Base-by-base conservation (phyloP, 345 rosid species). In the Hypericum androsaemum region DNA sequence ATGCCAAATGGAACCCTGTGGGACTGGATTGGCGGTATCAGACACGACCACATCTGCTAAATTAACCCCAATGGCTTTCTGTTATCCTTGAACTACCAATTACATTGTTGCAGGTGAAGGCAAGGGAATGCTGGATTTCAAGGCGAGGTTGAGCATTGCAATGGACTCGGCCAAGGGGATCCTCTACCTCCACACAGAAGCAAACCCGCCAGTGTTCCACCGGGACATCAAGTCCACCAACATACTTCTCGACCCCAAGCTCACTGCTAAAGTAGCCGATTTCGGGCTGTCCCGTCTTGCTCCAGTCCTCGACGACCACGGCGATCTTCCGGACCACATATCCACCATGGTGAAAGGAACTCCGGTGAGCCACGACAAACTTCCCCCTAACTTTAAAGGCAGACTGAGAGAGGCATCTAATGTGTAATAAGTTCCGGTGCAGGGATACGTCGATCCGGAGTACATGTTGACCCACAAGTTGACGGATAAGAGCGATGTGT, bases 391-490 rank as follows among this genome's bases (percentile, higher is more conserved):
- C n/a, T n/a, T n/a, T n/a, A n/a, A n/a, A n/a, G n/a, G n/a, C n/a
- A n/a, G n/a, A n/a, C n/a, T n/a, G n/a, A n/a, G n/a, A n/a, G n/a
- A n/a, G n/a, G n/a, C n/a, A n/a, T n/a, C n/a, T n/a, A n/a, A n/a
- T n/a, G n/a, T n/a, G n/a, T n/a, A n/a, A n/a, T n/a, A n/a, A n/a
- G n/a, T n/a, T n/a, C n/a, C n/a, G n/a, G n/a, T n/a, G n/a, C n/a
- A n/a, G n/a, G 96, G 98, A 53, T 82, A 84, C 65, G 82, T 86
- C 17, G 96, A 90, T 72, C 96, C 95, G n/a, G 95, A 90, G 61
- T 90, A 90, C 69, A 84, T 90, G 67, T 59, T 86, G 75, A 90
- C 98, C 0, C 90, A 70, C 65, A 79, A 82, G 73, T 63, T 90
- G 72, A 90, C 98, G 0, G 96, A 90, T 64, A 90, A 90, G 65